Evolutionary conservation across 2,329 filamentous ascomycete genomes (phyloP).

Genomic region (Alternaria brassicae): DNA sequence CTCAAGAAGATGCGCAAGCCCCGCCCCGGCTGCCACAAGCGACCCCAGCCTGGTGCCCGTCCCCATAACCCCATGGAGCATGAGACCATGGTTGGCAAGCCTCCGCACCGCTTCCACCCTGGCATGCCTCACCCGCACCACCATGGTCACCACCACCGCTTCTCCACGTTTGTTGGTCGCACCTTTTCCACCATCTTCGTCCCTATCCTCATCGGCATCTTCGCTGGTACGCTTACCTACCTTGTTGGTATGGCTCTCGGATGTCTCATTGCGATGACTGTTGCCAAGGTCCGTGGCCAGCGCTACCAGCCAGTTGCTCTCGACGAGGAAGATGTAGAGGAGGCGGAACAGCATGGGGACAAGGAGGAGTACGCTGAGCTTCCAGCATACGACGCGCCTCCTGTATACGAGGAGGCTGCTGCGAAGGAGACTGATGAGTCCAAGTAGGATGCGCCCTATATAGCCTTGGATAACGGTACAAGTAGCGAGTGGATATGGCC

Average conservation of each 20-base stretch:
- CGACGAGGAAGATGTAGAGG: conserved; percentile 42
- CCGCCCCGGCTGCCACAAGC: conserved; percentile 46
- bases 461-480: neutral
- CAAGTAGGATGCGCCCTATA: conserved; percentile 22
- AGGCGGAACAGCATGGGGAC: conserved; percentile 34
- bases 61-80: conserved; percentile 41
- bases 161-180: conserved; percentile 52
- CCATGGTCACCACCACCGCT: conserved; percentile 27
- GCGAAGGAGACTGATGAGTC: conserved; percentile 24
- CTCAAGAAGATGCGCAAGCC: conserved; percentile 45
- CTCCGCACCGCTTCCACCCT: conserved; percentile 44
- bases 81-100: conserved; percentile 41
- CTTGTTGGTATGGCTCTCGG: conserved; percentile 72
- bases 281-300: conserved; percentile 62
- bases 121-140: conserved; percentile 35
- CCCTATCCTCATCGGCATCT: conserved; percentile 72
- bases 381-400: conserved; percentile 48
- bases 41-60: conserved; percentile 24
- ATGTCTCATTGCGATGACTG: conserved; percentile 66
- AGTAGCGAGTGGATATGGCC: conserved; percentile 2
- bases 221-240: conserved; percentile 72
- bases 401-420: conserved; percentile 47
- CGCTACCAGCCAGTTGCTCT: conserved; percentile 44
- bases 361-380: conserved; percentile 46
- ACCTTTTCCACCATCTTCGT: conserved; percentile 69